Base-by-base conservation (phyloP, 495 filamentous ascomycete species). In the Penicillium argentinense region DNA sequence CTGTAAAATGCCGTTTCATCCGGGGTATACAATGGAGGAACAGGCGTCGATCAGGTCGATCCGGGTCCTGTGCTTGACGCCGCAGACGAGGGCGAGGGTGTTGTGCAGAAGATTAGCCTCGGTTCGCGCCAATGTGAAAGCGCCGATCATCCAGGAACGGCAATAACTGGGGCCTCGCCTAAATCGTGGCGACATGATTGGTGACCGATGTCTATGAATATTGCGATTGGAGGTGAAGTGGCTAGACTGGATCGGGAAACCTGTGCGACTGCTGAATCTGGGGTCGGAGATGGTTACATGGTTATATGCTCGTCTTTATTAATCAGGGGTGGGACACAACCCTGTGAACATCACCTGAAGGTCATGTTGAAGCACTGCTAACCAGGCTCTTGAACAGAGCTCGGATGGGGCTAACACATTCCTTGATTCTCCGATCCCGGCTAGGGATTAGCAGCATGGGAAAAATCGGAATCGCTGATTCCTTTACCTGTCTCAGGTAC, bases 51-150 rank as follows among this genome's bases (percentile, higher is more conserved):
- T 36, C 33, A 9, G n/a, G n/a, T 19, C 3, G 27, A 33, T 41
- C 36, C 12, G 26, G 23, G 26, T 38, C 32, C 21, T 28, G 28
- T 29, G 11, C 19, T 24, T 11, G 23, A 50, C 38, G 32, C 38
- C 37, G 33, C 17, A 18, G 16, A 19, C 27, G 22, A 7, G 37
- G 17, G 26, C 17, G 22, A n/a, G 2, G 14, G 18, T 3, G 22
- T 19, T n/a, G 17, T 22, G 16, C 14, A 11, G 11, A 34, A 27
- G 12, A 29, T 21, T 26, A 11, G 39, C 47, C 47, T 50, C 47
- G 47, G 47, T 36, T 44, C 8, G 47, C 24, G 30, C 39, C 39
- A 50, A 23, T 29, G 47, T 50, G 47, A 50, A 38, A 23, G 47
- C 24, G 19, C 5, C 18, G 39, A 44, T 43, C 40, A 7, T 12